Base-by-base conservation (phyloP, 2,329 filamentous ascomycete genomes). In the Fusarium penzigii region DNA sequence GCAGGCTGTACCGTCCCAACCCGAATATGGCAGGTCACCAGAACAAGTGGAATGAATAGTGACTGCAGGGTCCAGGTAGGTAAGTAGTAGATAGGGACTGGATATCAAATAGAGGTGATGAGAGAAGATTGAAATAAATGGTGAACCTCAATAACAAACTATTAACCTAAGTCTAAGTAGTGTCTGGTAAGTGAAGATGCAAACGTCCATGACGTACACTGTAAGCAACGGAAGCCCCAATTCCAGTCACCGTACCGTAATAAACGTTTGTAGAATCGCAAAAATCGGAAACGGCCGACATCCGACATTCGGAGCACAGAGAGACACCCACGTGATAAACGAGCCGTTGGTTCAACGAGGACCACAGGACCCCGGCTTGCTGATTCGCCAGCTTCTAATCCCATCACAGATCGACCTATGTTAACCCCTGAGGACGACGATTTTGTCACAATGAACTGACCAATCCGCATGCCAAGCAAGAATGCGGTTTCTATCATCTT, bases 11-110 rank as follows among this genome's bases (percentile, higher is more conserved):
- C 58, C 29, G 51, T 55, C 46, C 49, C 49, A 44, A 41, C 34
- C 59, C 46, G 52, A 54, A 59, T 61, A 39, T 56, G 58, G 58
- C 55, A 61, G 58, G 58, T 61, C 55, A 49, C 39, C 32, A 36
- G 32, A 12, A 12, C 48, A 47, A 58, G 48, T 48, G 45, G 36
- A 49, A 49, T n/a, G n/a, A n/a, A n/a, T n/a, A n/a, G n/a, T n/a
- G n/a, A n/a, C n/a, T n/a, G n/a, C n/a, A n/a, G n/a, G n/a, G n/a
- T n/a, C n/a, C 10, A 36, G 13, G 13, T 36, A 36, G 5, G 5
- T 14, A 25, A 36, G 32, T 14, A 36, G n/a, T n/a, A 36, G 32
- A 9, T 36, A 11, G 32, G 32, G 32, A 12, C 13, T 36, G 20
- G 7, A 25, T 25, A 25, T 25, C 20, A 25, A 25, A 25, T 7